phyloP scores from a whole-genome alignment of 176 grass and related monocot genomes.

The Eragrostis curvula region DNA sequence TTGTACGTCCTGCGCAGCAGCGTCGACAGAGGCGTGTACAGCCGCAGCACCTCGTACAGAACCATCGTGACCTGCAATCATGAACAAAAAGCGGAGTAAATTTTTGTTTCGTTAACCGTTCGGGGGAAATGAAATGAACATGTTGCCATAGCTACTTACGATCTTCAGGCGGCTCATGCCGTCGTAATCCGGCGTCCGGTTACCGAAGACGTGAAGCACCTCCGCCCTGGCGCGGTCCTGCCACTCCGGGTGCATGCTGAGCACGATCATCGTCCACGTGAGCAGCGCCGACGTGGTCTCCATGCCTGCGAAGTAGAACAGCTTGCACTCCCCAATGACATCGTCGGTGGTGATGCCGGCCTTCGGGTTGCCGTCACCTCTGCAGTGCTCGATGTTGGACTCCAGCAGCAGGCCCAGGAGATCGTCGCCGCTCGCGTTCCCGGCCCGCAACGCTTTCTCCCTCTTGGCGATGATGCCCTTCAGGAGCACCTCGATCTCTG shows the following conservation, averaged over 20 bases:
- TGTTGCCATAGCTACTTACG: slow-evolving; percentile 40
- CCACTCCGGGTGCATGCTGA: slow-evolving; percentile 87
- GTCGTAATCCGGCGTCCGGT: slow-evolving; percentile 58
- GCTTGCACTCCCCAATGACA: slow-evolving; percentile 86
- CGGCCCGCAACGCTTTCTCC: slow-evolving; percentile 50
- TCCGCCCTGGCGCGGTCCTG: slow-evolving; percentile 75
- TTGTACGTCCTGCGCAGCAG: slow-evolving; percentile 43
- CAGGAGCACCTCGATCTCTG: slow-evolving; percentile 49
- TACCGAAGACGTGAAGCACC: slow-evolving; percentile 56
- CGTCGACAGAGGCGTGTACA: slow-evolving; percentile 56
- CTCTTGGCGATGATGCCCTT: slow-evolving; percentile 67
- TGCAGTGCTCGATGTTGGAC: slow-evolving; percentile 58
- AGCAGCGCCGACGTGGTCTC: slow-evolving; percentile 84
- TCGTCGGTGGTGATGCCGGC: slow-evolving; percentile 64
- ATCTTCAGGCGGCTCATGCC: slow-evolving; percentile 58
- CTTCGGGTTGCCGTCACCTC: slow-evolving; percentile 19
- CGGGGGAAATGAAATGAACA: background rate
- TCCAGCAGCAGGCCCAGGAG: slow-evolving; percentile 66
- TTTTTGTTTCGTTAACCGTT: too few species aligned
- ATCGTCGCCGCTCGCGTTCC: slow-evolving; percentile 36
- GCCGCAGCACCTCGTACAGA: slow-evolving; percentile 74
- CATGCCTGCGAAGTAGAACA: slow-evolving; percentile 90
- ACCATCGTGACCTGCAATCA: slow-evolving; percentile 72
- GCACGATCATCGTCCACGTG: slow-evolving; percentile 75
- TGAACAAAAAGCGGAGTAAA: background rate